Conservation (phyloP, 2,329 filamentous ascomycete genomes). For the Xylaria sp. region DNA sequence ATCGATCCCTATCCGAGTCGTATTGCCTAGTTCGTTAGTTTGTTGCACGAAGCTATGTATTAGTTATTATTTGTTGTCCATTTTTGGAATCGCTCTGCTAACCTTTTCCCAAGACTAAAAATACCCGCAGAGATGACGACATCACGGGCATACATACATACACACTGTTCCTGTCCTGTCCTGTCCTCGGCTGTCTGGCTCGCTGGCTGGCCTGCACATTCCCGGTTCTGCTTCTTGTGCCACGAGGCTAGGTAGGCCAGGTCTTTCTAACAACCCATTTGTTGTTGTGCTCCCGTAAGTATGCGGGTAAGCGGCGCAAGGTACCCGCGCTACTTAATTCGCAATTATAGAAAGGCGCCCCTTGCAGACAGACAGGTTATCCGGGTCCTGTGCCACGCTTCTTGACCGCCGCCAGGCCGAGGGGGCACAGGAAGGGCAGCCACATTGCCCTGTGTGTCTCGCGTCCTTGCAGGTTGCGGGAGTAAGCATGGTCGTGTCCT, state of each 20-base stretch:
- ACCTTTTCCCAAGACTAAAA: neutral
- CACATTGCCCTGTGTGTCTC: constrained; percentile 11
- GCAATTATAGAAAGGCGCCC: neutral
- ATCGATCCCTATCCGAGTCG: neutral
- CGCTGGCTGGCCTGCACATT: neutral
- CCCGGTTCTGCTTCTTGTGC: neutral
- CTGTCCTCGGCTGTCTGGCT: neutral
- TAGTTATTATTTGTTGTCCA: neutral
- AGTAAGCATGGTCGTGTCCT: neutral
- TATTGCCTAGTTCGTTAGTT: too few relatives aligned
- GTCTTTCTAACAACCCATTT: neutral
- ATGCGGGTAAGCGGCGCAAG: neutral
- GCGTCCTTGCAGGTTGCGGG: constrained; percentile 33
- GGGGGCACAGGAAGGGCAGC: too few relatives aligned
- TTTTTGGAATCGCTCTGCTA: neutral
- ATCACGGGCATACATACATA: neutral
- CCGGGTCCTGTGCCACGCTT: constrained; percentile 7
- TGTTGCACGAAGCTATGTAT: too few relatives aligned
- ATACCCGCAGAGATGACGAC: neutral
- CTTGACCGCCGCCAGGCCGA: neutral
- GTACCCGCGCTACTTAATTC: constrained; percentile 2
- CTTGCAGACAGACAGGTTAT: neutral
- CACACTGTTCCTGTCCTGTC: too few relatives aligned
- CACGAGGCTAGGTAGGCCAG: neutral
- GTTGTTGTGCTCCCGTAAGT: neutral